These are phyloP conservation scores for Allomyces macrogynus DNA, from an alignment of 192 early-diverging fungal genomes.

Conservation along the genomic window DNA sequence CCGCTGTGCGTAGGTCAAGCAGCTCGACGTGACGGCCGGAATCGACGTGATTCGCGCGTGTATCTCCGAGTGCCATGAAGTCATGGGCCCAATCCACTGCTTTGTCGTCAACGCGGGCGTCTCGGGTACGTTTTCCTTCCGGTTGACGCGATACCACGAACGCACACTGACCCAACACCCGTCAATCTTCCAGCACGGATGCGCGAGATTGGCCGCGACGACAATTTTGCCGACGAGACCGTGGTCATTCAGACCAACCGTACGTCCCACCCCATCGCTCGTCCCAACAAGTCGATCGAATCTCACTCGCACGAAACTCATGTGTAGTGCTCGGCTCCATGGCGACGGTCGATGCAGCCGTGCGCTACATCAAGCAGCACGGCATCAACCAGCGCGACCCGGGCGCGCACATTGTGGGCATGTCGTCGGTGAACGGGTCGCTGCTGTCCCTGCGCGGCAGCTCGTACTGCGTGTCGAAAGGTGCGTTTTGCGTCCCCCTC, in stretches of 20 bases:
- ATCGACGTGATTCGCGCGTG: neutral
- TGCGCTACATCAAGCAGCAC: neutral
- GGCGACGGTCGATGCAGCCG: neutral
- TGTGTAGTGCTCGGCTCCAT: neutral
- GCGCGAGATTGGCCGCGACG: too few relatives aligned
- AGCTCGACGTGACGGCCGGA: neutral
- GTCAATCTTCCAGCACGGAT: too few relatives aligned
- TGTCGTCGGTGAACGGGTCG: neutral
- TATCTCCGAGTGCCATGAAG: neutral
- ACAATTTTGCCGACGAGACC: too few relatives aligned
- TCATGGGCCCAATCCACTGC: neutral
- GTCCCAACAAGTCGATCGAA: too few relatives aligned
- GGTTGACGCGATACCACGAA: too few relatives aligned
- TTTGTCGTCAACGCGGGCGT: neutral
- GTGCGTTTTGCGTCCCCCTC: neutral
- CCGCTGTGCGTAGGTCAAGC: neutral
- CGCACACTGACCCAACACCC: too few relatives aligned
- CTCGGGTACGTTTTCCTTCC: neutral
- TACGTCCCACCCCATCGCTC: too few relatives aligned
- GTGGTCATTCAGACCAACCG: too few relatives aligned
- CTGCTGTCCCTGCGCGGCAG: neutral
- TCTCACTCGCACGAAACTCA: too few relatives aligned
- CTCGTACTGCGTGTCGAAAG: neutral
- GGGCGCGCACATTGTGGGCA: neutral
- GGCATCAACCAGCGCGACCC: neutral